phyloP scores from a whole-genome alignment of 148 eudicot genomes.

The Chenopodium berlandieri region DNA sequence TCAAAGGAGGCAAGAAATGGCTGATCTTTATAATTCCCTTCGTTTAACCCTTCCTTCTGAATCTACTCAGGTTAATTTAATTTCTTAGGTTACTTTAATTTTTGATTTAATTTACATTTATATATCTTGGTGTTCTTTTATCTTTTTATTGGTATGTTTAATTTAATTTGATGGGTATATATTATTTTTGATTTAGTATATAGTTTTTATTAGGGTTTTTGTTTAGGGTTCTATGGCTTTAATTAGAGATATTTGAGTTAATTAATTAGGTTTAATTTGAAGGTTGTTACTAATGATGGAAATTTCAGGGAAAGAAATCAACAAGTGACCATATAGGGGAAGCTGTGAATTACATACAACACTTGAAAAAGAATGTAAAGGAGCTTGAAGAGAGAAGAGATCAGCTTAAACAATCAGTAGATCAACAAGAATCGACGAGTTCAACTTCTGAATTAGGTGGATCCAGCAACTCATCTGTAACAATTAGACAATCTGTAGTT shows the following conservation, averaged over 20 bases:
- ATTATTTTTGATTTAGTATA: background rate
- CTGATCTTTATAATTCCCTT: slow-evolving; percentile 38
- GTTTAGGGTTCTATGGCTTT: slow-evolving; percentile 8
- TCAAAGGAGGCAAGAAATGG: slow-evolving; percentile 51
- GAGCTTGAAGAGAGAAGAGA: slow-evolving; percentile 42
- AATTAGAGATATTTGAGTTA: background rate
- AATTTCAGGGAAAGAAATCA: slow-evolving; percentile 54
- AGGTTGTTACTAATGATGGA: background rate
- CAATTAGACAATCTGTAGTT: slow-evolving; percentile 10
- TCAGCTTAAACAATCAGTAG: slow-evolving; percentile 20
- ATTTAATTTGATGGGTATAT: background rate
- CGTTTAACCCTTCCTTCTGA: slow-evolving; percentile 39
- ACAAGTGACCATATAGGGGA: slow-evolving; percentile 51
- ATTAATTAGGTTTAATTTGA: background rate
- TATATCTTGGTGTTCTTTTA: background rate
- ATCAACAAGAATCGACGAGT: background rate
- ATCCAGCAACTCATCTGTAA: slow-evolving; percentile 9
- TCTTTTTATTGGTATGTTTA: background rate
- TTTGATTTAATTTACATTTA: too few species aligned
- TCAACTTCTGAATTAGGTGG: slow-evolving; percentile 17
- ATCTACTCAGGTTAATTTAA: slow-evolving; percentile 31
- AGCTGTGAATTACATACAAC: slow-evolving; percentile 50
- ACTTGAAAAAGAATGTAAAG: slow-evolving; percentile 39
- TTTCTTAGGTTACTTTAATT: too few species aligned
- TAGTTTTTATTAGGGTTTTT: slow-evolving; percentile 16